Percentiles rank a stretch among this genome's conserved stretches.
Evolutionary conservation across 257 asterid genomes (phyloP).

Genomic region (Solanum boliviense): DNA sequence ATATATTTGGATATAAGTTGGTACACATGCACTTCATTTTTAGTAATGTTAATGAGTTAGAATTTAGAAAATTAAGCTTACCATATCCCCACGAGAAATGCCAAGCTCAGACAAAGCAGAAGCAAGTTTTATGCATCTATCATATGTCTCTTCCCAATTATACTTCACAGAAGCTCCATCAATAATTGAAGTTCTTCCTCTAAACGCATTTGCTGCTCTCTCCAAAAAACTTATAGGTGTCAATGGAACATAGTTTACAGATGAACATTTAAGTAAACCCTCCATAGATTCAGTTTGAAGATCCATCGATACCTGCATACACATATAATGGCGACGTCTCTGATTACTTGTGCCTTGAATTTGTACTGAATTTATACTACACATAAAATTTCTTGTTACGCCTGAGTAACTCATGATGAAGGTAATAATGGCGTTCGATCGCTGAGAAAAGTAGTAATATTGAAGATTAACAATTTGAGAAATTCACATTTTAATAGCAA

Average conservation of each 20-base stretch:
- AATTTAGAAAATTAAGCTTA: conserved; percentile 1
- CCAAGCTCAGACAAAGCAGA: conserved; percentile 23
- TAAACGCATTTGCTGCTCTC: conserved; percentile 24
- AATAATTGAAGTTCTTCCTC: conserved; percentile 23
- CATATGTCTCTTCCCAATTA: conserved; percentile 27
- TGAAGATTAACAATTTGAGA: background rate
- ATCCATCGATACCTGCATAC: background rate
- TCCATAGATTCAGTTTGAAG: background rate
- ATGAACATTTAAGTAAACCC: conserved; percentile 5
- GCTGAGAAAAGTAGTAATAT: too few species aligned
- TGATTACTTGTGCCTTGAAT: background rate
- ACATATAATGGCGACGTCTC: background rate
- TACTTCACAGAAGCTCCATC: conserved; percentile 14
- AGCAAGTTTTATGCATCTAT: conserved; percentile 23
- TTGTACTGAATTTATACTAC: background rate
- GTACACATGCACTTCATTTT: too few species aligned
- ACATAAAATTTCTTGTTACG: background rate
- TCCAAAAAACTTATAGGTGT: conserved; percentile 29
- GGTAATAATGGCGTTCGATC: background rate
- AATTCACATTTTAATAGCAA: background rate
- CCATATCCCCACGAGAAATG: conserved; percentile 26
- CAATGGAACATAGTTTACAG: conserved; percentile 24
- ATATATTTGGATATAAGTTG: too few species aligned
- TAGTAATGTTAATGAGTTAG: background rate
- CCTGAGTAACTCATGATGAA: background rate